Evolutionary conservation across 2,329 filamentous ascomycete genomes (phyloP), one percentile per base, ranked within the genome.

Genomic region (Fusarium nematophilum): DNA sequence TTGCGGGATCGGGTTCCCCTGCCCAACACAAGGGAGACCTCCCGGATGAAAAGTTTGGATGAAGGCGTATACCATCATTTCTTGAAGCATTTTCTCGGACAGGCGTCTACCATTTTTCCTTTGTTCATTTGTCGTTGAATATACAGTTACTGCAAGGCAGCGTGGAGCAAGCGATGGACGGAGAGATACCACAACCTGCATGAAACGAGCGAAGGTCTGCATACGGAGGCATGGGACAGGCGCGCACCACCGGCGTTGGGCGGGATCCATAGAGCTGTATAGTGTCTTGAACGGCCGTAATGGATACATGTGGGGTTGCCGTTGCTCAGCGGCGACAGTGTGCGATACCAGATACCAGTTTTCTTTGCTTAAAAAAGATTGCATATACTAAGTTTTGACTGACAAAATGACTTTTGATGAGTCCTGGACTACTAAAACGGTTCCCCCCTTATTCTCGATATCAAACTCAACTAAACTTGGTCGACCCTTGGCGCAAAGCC

Each of bases 131-230:
- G 21, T 21, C 21, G 21, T 21, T 21, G 21, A 21, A 21, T 21
- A 49, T 48, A 36, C 25, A 34, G 36, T 43, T 61, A 31, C 37
- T 64, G 34, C 38, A 9, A 37, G 56, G 45, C 31, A 39, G 42
- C 38, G 30, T 33, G 34, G 55, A 25, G 43, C 29, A 49, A 30
- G 45, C 25, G 44, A 39, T 57, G 36, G 37, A 57, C 21, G n/a
- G 44, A 64, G 44, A 64, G 59, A 63, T 64, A 57, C 52, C 50
- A 63, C 43, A 31, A 38, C 45, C 44, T 61, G 51, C 60, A 64
- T 48, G 60, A 42, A 47, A 64, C 18, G 46, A 57, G 56, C 45
- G 39, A 40, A 43, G 60, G 51, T 38, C 33, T 61, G 21, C 21
- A 21, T 21, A 21, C 21, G 21, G 21, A 21, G 61, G 60, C 60